Conservation (phyloP, 2,329 filamentous ascomycete genomes). For the Colletotrichum graminicola region DNA sequence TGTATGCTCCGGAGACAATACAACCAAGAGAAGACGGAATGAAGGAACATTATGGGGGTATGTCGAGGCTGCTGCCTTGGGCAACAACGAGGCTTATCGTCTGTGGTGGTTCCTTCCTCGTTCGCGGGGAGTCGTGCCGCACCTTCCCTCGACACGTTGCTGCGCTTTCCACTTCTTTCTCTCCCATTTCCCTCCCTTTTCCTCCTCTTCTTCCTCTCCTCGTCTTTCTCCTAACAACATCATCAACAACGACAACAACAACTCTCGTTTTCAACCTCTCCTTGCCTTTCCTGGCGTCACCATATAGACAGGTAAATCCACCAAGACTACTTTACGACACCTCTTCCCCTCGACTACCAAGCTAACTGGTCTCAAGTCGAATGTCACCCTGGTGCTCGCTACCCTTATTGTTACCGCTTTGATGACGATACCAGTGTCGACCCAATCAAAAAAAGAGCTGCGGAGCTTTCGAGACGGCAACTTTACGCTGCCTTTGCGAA, state of each 20-base stretch:
- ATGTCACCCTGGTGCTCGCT: too few relatives aligned
- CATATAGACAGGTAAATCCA: too few relatives aligned
- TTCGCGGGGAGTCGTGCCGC: neutral
- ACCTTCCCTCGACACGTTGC: neutral
- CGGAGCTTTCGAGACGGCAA: too few relatives aligned
- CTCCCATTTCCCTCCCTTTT: neutral
- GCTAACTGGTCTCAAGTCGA: too few relatives aligned
- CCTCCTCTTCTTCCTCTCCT: too few relatives aligned
- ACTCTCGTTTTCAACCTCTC: neutral
- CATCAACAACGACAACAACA: too few relatives aligned
- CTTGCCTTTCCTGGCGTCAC: too few relatives aligned
- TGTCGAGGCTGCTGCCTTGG: neutral
- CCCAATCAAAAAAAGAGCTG: neutral
- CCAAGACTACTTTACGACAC: too few relatives aligned
- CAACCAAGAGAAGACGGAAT: neutral
- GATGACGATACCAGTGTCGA: too few relatives aligned
- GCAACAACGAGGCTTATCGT: neutral
- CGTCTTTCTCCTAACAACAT: neutral
- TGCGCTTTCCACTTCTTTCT: neutral
- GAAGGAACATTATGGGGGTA: neutral
- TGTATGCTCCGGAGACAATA: too few relatives aligned
- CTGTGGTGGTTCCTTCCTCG: neutral
- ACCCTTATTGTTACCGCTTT: too few relatives aligned
- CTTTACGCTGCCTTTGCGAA: neutral
- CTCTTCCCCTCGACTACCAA: too few relatives aligned